Percentiles rank a stretch among this genome's conserved stretches.
phyloP scores from a whole-genome alignment of 2,329 filamentous ascomycete genomes.

The Chalaropsis ovoidea region DNA sequence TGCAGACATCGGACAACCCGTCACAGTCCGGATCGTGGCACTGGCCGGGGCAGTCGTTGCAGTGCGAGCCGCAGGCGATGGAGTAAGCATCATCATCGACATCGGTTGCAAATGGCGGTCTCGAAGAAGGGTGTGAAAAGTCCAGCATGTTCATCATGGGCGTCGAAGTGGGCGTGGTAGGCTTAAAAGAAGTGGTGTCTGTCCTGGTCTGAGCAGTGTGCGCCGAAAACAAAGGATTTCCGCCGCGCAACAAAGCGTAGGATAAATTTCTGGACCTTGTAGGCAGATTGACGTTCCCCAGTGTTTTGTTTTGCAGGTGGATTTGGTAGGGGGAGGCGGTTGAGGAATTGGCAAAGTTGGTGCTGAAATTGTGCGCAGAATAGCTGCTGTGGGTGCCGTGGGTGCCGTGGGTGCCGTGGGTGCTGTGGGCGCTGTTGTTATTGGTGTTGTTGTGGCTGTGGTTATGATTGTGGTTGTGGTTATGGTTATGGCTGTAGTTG shows the following conservation, averaged over 20 bases:
- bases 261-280: conserved; percentile 7
- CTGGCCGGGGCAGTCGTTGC: conserved; percentile 32
- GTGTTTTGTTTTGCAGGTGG: conserved; percentile 10
- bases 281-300: conserved; percentile 9
- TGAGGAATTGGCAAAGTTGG: background rate
- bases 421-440: background rate
- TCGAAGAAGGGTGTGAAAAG: background rate
- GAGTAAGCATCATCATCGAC: conserved; percentile 30
- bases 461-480: background rate
- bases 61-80: conserved; percentile 33
- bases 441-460: background rate
- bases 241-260: conserved; percentile 1
- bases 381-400: too few species aligned
- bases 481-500: background rate
- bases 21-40: conserved; percentile 34
- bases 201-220: background rate
- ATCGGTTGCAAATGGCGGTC: conserved; percentile 9
- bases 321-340: conserved; percentile 12
- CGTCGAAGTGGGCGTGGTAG: background rate
- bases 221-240: conserved; percentile 14
- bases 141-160: conserved; percentile 13
- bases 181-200: background rate
- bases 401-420: background rate
- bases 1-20: conserved; percentile 33
- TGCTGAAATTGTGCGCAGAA: conserved; percentile 12